Conservation (phyloP, 805 yeast species). For the Dipodascus albidus region DNA sequence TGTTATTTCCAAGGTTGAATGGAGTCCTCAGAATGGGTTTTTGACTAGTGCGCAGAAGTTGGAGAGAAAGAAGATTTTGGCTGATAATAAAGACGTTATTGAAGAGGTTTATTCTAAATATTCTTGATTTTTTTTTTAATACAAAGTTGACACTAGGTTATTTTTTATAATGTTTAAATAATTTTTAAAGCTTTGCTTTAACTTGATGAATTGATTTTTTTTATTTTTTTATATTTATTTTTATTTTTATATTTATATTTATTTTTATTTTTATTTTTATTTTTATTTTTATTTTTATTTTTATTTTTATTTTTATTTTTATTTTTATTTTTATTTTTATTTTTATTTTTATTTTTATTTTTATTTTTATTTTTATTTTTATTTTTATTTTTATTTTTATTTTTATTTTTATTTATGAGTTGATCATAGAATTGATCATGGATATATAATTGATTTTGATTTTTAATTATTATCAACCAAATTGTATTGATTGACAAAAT, state of each 20-base stretch:
- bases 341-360: neutral
- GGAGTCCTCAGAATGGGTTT: constrained; percentile 95
- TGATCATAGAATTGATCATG: too few species aligned
- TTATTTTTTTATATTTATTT: neutral
- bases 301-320: neutral
- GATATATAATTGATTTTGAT: too few species aligned
- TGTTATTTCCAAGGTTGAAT: constrained; percentile 75
- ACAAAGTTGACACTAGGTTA: neutral
- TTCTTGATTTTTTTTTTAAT: neutral
- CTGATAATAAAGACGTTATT: constrained; percentile 53
- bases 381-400: neutral
- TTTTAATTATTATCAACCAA: too few species aligned
- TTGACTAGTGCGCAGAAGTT: constrained; percentile 94
- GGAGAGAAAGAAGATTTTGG: constrained; percentile 82
- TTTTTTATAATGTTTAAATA: neutral
- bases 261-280: constrained; percentile 3
- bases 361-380: constrained; percentile 1
- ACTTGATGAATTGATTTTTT: neutral
- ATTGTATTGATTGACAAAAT: too few species aligned
- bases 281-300: constrained; percentile 3
- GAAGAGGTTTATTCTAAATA: constrained; percentile 43
- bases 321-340: neutral
- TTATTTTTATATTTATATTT: neutral
- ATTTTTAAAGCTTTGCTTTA: neutral
- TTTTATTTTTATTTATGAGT: constrained; percentile 2